phyloP scores from a whole-genome alignment of 176 grass and related monocot species.

The Carex kokanica region DNA sequence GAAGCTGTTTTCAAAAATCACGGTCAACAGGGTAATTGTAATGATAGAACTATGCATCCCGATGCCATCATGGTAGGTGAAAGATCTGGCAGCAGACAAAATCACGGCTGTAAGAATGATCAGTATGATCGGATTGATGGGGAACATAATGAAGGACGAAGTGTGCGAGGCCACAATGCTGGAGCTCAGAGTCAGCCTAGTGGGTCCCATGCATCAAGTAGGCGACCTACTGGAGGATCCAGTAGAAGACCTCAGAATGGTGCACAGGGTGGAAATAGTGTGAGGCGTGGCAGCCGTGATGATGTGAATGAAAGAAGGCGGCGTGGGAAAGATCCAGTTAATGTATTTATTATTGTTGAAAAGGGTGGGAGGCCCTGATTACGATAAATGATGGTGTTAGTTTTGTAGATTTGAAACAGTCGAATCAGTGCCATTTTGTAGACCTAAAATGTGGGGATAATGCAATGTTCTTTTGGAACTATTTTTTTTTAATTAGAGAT shows the following conservation, averaged over 20 bases:
- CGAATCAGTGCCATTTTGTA: not conserved
- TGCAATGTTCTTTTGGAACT: not conserved
- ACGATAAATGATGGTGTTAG: not conserved
- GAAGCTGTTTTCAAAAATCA: slow-evolving; percentile 1
- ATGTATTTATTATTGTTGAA: not conserved
- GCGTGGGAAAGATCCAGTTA: not conserved
- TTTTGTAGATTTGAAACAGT: not conserved
- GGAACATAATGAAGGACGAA: not conserved
- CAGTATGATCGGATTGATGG: not conserved
- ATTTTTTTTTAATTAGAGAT: not conserved
- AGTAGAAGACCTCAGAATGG: not conserved
- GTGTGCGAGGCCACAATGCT: not conserved
- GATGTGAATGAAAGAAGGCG: not conserved
- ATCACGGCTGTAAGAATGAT: not conserved
- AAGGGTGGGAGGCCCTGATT: not conserved
- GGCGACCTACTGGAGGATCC: not conserved
- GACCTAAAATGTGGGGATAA: not conserved
- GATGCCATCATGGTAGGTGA: not conserved
- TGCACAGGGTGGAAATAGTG: not conserved
- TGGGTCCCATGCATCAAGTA: not conserved
- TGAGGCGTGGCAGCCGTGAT: not conserved
- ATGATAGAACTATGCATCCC: not conserved
- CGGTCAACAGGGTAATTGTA: not conserved
- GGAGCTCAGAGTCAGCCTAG: not conserved
- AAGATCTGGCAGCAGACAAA: not conserved